Evolutionary conservation across 176 grass and related monocot species (phyloP).

Genomic region (Musa beccarii): DNA sequence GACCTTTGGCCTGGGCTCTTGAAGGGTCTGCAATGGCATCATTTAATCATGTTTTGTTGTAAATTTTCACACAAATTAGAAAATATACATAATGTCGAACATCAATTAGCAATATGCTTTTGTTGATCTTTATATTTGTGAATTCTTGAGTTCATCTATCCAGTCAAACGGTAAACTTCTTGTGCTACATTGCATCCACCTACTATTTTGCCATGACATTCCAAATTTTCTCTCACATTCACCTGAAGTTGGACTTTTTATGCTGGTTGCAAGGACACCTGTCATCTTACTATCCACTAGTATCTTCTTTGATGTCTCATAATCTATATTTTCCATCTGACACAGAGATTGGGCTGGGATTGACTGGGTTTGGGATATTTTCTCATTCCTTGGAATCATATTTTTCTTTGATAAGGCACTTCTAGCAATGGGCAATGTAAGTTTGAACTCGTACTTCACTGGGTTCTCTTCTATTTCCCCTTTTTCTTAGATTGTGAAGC

Average conservation of each 20-base stretch:
- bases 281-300: neutral
- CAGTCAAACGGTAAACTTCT: neutral
- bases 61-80: neutral
- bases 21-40: too few species aligned
- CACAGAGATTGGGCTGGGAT: constrained; percentile 72
- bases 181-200: neutral
- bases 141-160: neutral
- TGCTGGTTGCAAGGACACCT: neutral
- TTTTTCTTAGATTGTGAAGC: neutral
- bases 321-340: neutral
- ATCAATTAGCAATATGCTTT: neutral
- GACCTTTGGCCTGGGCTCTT: too few species aligned
- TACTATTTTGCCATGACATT: too few species aligned
- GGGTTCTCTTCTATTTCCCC: neutral
- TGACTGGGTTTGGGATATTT: constrained; percentile 81
- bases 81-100: neutral
- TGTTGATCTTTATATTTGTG: neutral
- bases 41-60: neutral
- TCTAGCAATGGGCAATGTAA: constrained; percentile 86
- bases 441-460: neutral
- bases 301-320: neutral
- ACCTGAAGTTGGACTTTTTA: neutral
- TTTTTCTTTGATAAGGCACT: constrained; percentile 90
- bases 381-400: constrained; percentile 75
- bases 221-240: neutral